Evolutionary conservation across 352 stramenopile species (phyloP).

Genomic region (Globisporangium iwayamae): DNA sequence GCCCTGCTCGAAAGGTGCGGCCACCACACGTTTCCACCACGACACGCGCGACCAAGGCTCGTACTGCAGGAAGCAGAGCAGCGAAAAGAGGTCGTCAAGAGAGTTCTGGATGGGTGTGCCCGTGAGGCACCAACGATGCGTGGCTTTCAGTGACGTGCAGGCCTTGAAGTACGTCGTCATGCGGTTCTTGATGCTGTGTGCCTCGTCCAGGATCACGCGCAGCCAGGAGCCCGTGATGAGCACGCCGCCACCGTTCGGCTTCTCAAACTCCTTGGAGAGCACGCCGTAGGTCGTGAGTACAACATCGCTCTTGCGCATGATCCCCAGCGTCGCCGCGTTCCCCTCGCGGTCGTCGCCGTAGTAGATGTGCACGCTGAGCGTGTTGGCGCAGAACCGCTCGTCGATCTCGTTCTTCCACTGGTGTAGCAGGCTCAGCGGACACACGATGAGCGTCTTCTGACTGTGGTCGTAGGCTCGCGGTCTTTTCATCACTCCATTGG

Average conservation of each 20-base stretch:
- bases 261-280: constrained; percentile 65
- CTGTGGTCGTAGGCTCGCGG: constrained; percentile 5
- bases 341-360: constrained; percentile 64
- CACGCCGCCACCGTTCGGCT: constrained; percentile 21
- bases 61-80: constrained; percentile 84
- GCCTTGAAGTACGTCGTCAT: constrained; percentile 67
- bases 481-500: constrained; percentile 2
- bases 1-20: constrained; percentile 68
- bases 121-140: constrained; percentile 87
- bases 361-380: constrained; percentile 57
- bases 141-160: constrained; percentile 47
- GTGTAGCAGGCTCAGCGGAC: constrained; percentile 83
- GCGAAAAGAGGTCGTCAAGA: constrained; percentile 82
- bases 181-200: constrained; percentile 90
- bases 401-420: constrained; percentile 87
- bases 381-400: constrained; percentile 50
- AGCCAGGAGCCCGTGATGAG: constrained; percentile 55
- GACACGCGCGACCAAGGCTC: constrained; percentile 77
- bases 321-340: constrained; percentile 7
- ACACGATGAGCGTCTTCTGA: constrained; percentile 78
- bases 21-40: constrained; percentile 86
- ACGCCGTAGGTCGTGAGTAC: constrained; percentile 86
- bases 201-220: constrained; percentile 90
- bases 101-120: constrained; percentile 90
- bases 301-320: constrained; percentile 49